Evolutionary conservation across 371 early-diverging fungal species (phyloP).

Genomic region (Rhizopus arrhizus): DNA sequence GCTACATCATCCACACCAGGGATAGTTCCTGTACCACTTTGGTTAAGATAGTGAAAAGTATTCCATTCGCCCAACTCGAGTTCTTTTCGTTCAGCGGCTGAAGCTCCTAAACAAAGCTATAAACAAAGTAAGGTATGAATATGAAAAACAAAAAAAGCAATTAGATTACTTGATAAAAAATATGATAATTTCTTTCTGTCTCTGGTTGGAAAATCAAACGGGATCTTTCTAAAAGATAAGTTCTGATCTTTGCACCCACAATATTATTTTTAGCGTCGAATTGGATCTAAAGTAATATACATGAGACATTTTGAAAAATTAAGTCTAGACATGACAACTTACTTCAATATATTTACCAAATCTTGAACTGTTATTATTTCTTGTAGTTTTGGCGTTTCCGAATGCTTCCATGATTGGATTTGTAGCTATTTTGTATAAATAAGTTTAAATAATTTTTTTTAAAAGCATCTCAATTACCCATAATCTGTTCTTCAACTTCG

Average conservation of each 20-base stretch:
- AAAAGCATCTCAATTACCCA: conserved; percentile 42
- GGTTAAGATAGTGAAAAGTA: conserved; percentile 84
- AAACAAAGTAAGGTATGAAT: too few relatives aligned
- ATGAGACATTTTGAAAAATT: too few relatives aligned
- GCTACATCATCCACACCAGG: conserved; percentile 88
- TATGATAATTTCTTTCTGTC: conserved; percentile 97
- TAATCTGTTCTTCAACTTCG: conserved; percentile 81
- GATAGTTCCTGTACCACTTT: conserved; percentile 80
- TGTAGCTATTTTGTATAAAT: conserved; percentile 62
- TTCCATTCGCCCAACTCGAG: conserved; percentile 75
- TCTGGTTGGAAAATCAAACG: conserved; percentile 93
- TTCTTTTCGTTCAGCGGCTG: conserved; percentile 78
- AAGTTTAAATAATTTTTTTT: conserved; percentile 3
- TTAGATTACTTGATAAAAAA: conserved; percentile 90
- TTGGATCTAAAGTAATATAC: conserved; percentile 55
- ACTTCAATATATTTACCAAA: conserved; percentile 99
- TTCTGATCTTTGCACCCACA: conserved; percentile 94
- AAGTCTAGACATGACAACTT: neutral
- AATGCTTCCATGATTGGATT: conserved; percentile 99
- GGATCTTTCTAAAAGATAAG: conserved; percentile 98
- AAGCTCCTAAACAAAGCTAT: conserved; percentile 85
- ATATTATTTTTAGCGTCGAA: conserved; percentile 81
- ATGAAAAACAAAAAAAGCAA: neutral
- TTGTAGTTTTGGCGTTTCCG: conserved; percentile 98
- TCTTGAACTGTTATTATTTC: conserved; percentile 97